Conservation (phyloP, 1,284 basidiomycete genomes). For the Sporisorium sorghi region DNA sequence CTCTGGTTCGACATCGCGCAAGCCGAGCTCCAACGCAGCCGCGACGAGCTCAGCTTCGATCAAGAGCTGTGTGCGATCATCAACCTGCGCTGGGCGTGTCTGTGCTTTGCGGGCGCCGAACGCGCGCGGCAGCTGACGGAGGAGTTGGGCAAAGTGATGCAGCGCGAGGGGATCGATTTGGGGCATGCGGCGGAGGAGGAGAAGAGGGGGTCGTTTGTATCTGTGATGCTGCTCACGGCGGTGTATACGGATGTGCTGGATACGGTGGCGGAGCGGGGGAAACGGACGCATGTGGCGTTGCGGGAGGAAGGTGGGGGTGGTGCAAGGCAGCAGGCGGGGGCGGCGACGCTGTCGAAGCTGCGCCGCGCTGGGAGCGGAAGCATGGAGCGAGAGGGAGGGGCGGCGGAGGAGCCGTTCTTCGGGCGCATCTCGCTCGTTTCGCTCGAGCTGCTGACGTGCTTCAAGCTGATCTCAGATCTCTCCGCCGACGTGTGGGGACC, state of each 20-base stretch:
- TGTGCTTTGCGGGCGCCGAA: slow-evolving; percentile 49
- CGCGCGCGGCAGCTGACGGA: slow-evolving; percentile 36
- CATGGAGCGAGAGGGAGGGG: not conserved
- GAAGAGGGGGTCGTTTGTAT: slow-evolving; percentile 35
- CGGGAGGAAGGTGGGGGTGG: not conserved
- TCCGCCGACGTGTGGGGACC: slow-evolving; percentile 52
- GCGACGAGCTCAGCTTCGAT: slow-evolving; percentile 35
- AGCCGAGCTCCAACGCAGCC: slow-evolving; percentile 30
- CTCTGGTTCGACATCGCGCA: slow-evolving; percentile 48
- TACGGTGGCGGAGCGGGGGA: slow-evolving; percentile 34
- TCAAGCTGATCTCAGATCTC: slow-evolving; percentile 51
- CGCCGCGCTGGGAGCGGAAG: slow-evolving; percentile 10
- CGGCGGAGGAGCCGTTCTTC: slow-evolving; percentile 38
- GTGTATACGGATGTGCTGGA: slow-evolving; percentile 49
- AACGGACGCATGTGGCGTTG: slow-evolving; percentile 31
- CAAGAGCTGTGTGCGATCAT: slow-evolving; percentile 46
- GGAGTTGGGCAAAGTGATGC: slow-evolving; percentile 43
- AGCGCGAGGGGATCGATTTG: slow-evolving; percentile 41
- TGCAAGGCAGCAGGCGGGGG: not conserved
- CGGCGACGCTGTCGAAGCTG: slow-evolving; percentile 6
- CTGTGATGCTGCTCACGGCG: slow-evolving; percentile 42
- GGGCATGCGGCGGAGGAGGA: slow-evolving; percentile 39
- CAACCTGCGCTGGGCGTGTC: slow-evolving; percentile 46
- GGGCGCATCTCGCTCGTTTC: slow-evolving; percentile 39
- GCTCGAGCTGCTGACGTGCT: slow-evolving; percentile 47